phyloP scores from a whole-genome alignment of 2,329 filamentous ascomycete genomes.

The Bipolaris sorokiniana region DNA sequence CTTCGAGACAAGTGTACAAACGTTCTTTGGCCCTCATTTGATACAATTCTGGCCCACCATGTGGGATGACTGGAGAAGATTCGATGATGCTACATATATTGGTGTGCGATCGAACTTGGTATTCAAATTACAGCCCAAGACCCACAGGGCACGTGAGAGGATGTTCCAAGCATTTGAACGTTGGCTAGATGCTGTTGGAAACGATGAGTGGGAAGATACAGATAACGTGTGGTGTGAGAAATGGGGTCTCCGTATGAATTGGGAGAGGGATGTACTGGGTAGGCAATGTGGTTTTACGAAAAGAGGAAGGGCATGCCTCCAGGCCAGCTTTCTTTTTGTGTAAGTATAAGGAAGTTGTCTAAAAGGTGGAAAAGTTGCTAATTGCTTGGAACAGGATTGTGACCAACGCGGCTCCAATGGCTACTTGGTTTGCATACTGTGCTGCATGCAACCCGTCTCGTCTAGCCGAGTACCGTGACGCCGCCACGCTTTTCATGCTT shows the following conservation, averaged over 20 bases:
- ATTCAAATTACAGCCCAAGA: slow-evolving; percentile 1
- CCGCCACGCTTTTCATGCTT: not conserved
- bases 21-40: slow-evolving; percentile 1
- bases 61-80: slow-evolving; percentile 4
- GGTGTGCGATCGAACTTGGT: slow-evolving; percentile 1
- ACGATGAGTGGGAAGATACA: not conserved
- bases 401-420: slow-evolving; percentile 2
- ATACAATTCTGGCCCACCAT: not conserved
- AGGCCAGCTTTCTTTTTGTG: slow-evolving; percentile 1
- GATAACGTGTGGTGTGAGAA: not conserved
- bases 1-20: slow-evolving; percentile 1
- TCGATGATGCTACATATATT: not conserved
- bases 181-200: not conserved
- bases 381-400: not conserved
- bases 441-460: not conserved
- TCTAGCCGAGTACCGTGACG: not conserved
- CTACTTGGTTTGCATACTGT: slow-evolving; percentile 3
- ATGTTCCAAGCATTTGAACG: slow-evolving; percentile 3
- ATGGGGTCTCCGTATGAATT: slow-evolving; percentile 2
- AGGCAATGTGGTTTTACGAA: not conserved
- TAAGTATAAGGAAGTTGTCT: not conserved
- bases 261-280: not conserved
- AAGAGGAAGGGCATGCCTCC: slow-evolving; percentile 1
- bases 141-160: not conserved
- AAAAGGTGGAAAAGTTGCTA: not conserved